Conservation (phyloP, 192 early-diverging fungal species). For the Kickxella alabastrina region DNA sequence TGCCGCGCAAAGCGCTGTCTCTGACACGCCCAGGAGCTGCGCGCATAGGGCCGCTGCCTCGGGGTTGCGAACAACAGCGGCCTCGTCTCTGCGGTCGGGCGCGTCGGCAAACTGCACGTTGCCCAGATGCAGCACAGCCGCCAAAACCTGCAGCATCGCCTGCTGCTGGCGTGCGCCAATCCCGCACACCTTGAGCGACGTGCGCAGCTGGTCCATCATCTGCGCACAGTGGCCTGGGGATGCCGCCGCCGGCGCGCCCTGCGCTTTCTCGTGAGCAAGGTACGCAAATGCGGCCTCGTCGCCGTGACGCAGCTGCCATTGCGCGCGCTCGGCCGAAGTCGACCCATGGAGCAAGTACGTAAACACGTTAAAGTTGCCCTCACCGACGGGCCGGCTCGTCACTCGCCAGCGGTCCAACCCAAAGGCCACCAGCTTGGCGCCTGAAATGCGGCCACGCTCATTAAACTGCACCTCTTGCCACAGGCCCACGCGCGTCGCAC, state of each 20-base stretch:
- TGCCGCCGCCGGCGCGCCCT: constrained; percentile 23
- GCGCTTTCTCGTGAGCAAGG: constrained; percentile 26
- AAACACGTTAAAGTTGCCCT: constrained; percentile 72
- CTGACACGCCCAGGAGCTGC: constrained; percentile 68
- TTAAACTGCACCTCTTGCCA: constrained; percentile 92
- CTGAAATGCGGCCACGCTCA: constrained; percentile 75
- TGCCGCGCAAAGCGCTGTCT: constrained; percentile 63
- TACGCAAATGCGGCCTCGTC: constrained; percentile 54
- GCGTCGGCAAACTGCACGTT: constrained; percentile 76
- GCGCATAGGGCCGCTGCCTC: constrained; percentile 72
- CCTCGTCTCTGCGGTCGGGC: constrained; percentile 63
- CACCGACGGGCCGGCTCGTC: constrained; percentile 47
- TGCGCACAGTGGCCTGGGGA: constrained; percentile 34
- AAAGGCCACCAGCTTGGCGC: constrained; percentile 72
- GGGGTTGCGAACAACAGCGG: constrained; percentile 68
- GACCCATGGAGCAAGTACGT: constrained; percentile 81
- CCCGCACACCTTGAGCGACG: constrained; percentile 59
- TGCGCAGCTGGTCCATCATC: constrained; percentile 62
- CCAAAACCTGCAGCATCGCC: constrained; percentile 78
- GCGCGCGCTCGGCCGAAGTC: constrained; percentile 65
- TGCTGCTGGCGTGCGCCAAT: constrained; percentile 64
- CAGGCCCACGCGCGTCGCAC: constrained; percentile 71
- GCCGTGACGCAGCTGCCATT: constrained; percentile 56
- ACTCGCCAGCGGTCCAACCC: constrained; percentile 62
- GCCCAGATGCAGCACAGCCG: constrained; percentile 88